These are phyloP conservation scores for Trichoderma semiorbis DNA, from an alignment of 2,329 filamentous ascomycete species.

Conservation along the genomic window DNA sequence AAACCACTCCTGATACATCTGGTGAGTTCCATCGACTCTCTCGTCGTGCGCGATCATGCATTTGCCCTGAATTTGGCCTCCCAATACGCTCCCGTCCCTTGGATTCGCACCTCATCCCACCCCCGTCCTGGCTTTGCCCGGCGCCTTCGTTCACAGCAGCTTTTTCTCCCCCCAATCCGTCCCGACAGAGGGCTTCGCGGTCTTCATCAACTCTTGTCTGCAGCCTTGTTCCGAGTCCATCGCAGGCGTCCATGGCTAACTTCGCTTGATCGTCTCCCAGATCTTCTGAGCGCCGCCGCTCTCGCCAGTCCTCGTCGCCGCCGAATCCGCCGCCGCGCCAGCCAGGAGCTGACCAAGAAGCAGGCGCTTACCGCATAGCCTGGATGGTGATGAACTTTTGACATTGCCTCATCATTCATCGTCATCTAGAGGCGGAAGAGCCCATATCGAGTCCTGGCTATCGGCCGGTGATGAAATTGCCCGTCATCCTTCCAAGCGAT, in stretches of 20 bases:
- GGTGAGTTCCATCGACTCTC: constrained; percentile 37
- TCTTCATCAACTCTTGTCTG: constrained; percentile 11
- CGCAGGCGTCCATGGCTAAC: constrained; percentile 15
- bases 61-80: constrained; percentile 27
- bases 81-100: constrained; percentile 23
- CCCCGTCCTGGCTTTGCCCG: constrained; percentile 1
- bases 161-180: neutral
- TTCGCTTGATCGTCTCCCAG: neutral
- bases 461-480: constrained; percentile 27
- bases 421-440: constrained; percentile 21
- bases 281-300: constrained; percentile 10
- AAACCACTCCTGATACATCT: constrained; percentile 33
- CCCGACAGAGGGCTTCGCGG: constrained; percentile 5
- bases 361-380: constrained; percentile 35
- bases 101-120: constrained; percentile 19
- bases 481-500: constrained; percentile 27
- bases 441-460: constrained; percentile 23
- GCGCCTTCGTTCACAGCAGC: constrained; percentile 12
- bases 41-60: constrained; percentile 37
- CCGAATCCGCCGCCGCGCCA: constrained; percentile 31
- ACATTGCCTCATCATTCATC: constrained; percentile 23
- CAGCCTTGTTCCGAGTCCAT: neutral
- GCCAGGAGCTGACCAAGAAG: constrained; percentile 27
- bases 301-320: constrained; percentile 23
- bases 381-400: constrained; percentile 30